phyloP scores from a whole-genome alignment of 2,329 filamentous ascomycete species.

The Lasiodiplodia theobromae region DNA sequence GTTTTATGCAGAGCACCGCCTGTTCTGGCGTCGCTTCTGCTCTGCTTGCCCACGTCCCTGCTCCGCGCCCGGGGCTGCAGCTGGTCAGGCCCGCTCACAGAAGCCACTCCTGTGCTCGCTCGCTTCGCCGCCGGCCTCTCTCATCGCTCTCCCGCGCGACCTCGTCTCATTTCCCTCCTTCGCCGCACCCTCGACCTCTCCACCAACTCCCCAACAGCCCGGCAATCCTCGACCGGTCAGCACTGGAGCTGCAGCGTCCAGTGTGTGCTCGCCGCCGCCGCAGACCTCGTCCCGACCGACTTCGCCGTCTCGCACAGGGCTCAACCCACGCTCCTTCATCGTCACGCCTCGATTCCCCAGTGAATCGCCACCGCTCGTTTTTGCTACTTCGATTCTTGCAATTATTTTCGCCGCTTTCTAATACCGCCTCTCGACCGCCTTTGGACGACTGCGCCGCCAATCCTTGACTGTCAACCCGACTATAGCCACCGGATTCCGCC shows the following conservation, averaged over 20 bases:
- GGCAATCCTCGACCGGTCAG: conserved; percentile 48
- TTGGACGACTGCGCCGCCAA: conserved; percentile 32
- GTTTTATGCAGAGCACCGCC: conserved; percentile 25
- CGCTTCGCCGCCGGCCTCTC: conserved; percentile 27
- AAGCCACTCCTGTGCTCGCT: conserved; percentile 29
- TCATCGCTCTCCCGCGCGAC: conserved; percentile 29
- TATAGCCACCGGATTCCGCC: not conserved
- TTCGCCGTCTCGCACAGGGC: conserved; percentile 33
- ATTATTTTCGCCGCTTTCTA: conserved; percentile 30
- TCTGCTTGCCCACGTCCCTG: conserved; percentile 26
- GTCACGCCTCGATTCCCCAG: conserved; percentile 41
- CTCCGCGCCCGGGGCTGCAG: conserved; percentile 21
- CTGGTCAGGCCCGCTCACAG: conserved; percentile 21
- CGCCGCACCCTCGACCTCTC: conserved; percentile 34
- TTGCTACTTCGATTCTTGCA: conserved; percentile 33
- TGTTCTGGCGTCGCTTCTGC: conserved; percentile 26
- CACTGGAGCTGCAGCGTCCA: conserved; percentile 37
- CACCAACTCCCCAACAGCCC: conserved; percentile 32
- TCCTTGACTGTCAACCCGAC: conserved; percentile 12
- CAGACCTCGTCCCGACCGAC: conserved; percentile 33
- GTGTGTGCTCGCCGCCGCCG: conserved; percentile 46
- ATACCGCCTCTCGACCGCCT: conserved; percentile 32
- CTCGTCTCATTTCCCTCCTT: conserved; percentile 33
- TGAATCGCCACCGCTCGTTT: conserved; percentile 45
- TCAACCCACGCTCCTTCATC: conserved; percentile 42